Conservation (phyloP, 2,329 filamentous ascomycete species). For the Cladophialophora yegresii region DNA sequence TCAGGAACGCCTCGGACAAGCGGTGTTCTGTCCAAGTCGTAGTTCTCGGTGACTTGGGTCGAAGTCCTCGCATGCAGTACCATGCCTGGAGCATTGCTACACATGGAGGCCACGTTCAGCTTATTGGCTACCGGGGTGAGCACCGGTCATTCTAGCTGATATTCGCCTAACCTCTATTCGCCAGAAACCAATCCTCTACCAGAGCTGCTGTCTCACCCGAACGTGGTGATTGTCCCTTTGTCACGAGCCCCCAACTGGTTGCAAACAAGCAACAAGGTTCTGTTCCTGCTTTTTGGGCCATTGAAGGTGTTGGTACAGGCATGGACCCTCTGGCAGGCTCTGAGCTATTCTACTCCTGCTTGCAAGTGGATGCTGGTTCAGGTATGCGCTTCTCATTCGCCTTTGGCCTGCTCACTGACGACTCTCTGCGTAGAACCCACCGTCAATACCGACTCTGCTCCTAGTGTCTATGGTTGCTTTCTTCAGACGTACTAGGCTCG, state of each 20-base stretch:
- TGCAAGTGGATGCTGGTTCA: conserved; percentile 84
- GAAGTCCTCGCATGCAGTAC: conserved; percentile 97
- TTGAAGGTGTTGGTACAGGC: conserved; percentile 86
- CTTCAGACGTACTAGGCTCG: conserved; percentile 74
- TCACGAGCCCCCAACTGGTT: conserved; percentile 67
- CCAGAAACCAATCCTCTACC: conserved; percentile 79
- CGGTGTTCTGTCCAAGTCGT: conserved; percentile 71
- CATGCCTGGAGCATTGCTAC: conserved; percentile 90
- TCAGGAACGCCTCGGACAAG: conserved; percentile 38
- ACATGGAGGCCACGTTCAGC: conserved; percentile 74
- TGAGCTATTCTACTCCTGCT: conserved; percentile 74
- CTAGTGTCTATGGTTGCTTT: conserved; percentile 72
- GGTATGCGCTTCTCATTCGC: conserved; percentile 45
- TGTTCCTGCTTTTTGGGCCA: conserved; percentile 77
- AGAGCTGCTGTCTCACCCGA: conserved; percentile 67
- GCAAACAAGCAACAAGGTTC: conserved; percentile 66
- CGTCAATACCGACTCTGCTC: conserved; percentile 86
- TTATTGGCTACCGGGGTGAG: conserved; percentile 84
- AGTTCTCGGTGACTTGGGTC: conserved; percentile 90
- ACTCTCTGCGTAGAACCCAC: conserved; percentile 69
- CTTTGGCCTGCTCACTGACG: conserved; percentile 27
- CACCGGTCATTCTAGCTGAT: neutral
- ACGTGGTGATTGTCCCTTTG: conserved; percentile 72
- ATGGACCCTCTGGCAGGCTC: conserved; percentile 66
- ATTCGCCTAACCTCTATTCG: conserved; percentile 23